Evolutionary conservation across 2,329 filamentous ascomycete species (phyloP).

Genomic region (Alternaria brassicae): DNA sequence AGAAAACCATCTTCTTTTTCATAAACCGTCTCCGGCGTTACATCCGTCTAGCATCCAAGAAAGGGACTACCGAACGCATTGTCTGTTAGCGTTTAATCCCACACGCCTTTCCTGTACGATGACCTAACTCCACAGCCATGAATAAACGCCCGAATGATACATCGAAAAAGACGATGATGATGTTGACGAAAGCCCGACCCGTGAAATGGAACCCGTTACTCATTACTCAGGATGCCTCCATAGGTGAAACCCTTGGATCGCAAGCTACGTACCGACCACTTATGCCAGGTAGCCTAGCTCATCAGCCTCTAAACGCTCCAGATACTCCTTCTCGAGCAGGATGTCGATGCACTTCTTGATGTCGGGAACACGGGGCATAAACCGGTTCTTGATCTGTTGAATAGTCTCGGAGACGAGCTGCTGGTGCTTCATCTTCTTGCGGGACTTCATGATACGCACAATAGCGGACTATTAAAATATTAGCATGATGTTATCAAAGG

Average conservation of each 20-base stretch:
- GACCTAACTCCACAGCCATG: neutral
- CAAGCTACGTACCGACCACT: neutral
- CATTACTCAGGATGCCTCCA: conserved; percentile 8
- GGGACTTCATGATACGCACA: conserved; percentile 99
- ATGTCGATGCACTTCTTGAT: conserved; percentile 99
- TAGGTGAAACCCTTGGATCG: neutral
- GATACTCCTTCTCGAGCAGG: conserved; percentile 96
- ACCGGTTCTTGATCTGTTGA: conserved; percentile 89
- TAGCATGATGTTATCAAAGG: conserved; percentile 29
- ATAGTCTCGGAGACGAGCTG: conserved; percentile 95
- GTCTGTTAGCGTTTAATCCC: neutral
- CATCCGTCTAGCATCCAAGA: neutral
- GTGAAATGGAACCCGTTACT: conserved; percentile 12
- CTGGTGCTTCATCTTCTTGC: conserved; percentile 98
- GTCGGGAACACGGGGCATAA: conserved; percentile 89
- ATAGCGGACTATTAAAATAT: conserved; percentile 78
- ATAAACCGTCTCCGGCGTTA: neutral
- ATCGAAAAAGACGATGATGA: conserved; percentile 4
- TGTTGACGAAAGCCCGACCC: conserved; percentile 10
- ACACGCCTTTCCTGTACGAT: neutral
- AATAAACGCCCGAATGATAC: conserved; percentile 14
- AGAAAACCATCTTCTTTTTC: neutral
- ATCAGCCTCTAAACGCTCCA: conserved; percentile 93
- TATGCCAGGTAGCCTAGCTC: conserved; percentile 94
- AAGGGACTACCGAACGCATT: neutral